Conservation (phyloP, 768 basidiomycete genomes). For the Dentipellis sp. region DNA sequence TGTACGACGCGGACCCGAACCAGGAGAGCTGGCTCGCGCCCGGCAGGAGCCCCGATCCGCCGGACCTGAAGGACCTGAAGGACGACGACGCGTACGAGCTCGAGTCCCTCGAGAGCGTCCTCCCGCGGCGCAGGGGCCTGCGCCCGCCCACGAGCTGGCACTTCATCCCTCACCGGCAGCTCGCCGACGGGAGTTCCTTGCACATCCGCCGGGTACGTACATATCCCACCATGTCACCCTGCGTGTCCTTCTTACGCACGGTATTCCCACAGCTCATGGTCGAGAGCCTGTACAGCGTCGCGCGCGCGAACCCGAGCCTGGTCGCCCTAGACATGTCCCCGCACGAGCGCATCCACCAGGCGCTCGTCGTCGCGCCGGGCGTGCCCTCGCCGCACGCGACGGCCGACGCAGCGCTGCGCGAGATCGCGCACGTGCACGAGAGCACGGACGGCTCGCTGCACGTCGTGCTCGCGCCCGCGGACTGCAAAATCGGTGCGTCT, state of each 20-base stretch:
- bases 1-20: slow-evolving; percentile 12
- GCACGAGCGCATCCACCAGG: neutral
- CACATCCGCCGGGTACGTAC: slow-evolving; percentile 22
- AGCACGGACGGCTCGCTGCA: neutral
- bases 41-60: neutral
- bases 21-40: slow-evolving; percentile 13
- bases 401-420: neutral
- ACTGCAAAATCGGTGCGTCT: neutral
- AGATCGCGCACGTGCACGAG: neutral
- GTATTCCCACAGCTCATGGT: neutral
- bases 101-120: neutral
- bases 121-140: slow-evolving; percentile 14
- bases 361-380: neutral
- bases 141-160: slow-evolving; percentile 19
- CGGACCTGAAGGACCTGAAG: too few species aligned
- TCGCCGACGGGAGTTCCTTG: slow-evolving; percentile 10
- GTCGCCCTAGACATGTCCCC: neutral
- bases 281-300: neutral
- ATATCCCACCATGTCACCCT: slow-evolving; percentile 1
- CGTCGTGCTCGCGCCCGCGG: neutral
- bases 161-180: slow-evolving; percentile 18
- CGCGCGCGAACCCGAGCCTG: neutral
- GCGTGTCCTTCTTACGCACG: neutral
- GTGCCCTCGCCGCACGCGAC: neutral
- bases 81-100: neutral